Evolutionary conservation across 805 yeast genomes (phyloP), one percentile per base, ranked within the genome.

Genomic region (Schizosaccharomyces osmophilus): DNA sequence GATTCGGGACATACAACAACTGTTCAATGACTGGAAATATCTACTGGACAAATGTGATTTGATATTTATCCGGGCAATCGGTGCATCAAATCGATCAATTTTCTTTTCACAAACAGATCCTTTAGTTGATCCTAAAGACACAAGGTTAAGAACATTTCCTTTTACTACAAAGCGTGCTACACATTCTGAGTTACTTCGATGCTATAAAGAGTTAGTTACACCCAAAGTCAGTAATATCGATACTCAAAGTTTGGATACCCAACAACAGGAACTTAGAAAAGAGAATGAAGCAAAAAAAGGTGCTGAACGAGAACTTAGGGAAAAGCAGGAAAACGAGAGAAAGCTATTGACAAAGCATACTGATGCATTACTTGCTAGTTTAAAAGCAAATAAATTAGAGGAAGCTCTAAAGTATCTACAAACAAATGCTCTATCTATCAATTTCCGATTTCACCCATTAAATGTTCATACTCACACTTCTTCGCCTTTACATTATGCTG

Each of bases 131-230:
- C 68, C 75, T 42, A 72, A 73, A 42, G 97, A 90, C 68, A 65
- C 73, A 0, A 76, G 95, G 64, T 71, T 93, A 5, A 79, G 78
- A 64, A 71, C 75, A 1, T 81, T 90, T 68, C 98, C 98, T 1
- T 88, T 93, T 72, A 83, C 95, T 0, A 90, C 98, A 0, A 80
- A 80, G 62, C 77, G 96, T 65, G 95, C 97, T 0, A 89, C 95
- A 0, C 76, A 84, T 0, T 73, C 79, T 1, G 97, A 89, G 69
- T 73, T 93, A 66, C 85, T 82, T 67, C 78, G 81, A 59, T 87
- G 94, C 0, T 93, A 97, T 97, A 75, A 79, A 32, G 83, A 83
- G 65, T 73, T 93, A 62, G 75, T 88, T 0, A 81, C 83, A 65
- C 71, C 86, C 65, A 73, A 75, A 48, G 3, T 24, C 24, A 42